Percentiles rank a stretch among this genome's conserved stretches.
Evolutionary conservation across 2,329 filamentous ascomycete species (phyloP).

Genomic region (Sporothrix schenckii): DNA sequence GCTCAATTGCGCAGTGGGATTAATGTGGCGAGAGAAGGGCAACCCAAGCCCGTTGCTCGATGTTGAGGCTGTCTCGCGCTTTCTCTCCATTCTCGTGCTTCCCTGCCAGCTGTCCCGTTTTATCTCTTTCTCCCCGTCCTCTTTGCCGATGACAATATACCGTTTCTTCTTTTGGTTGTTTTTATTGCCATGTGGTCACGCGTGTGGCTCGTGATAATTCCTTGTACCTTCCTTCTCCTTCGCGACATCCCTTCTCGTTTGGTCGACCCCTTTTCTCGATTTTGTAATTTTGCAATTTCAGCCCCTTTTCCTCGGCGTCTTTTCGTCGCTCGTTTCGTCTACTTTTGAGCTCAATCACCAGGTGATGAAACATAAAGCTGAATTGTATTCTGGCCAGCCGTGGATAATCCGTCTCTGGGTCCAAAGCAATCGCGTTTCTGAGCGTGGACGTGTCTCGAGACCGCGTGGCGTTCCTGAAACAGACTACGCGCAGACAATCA

Average conservation of each 20-base stretch:
- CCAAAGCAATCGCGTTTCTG: neutral
- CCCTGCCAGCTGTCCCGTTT: neutral
- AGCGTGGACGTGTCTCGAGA: neutral
- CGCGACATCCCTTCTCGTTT: neutral
- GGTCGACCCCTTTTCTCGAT: neutral
- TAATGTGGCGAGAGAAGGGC: neutral
- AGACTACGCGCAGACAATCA: no score
- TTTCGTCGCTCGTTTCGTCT: neutral
- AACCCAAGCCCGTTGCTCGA: neutral
- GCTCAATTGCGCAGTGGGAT: neutral
- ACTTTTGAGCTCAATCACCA: neutral
- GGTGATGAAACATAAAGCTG: neutral
- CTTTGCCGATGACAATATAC: neutral
- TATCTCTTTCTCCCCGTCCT: neutral
- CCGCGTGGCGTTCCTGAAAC: neutral
- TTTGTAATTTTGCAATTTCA: slow-evolving; percentile 6
- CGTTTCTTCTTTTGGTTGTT: neutral
- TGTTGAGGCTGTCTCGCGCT: neutral
- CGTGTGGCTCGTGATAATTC: neutral
- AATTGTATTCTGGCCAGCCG: no score
- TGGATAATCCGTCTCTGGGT: no score
- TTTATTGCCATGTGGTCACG: neutral
- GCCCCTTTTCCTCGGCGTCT: neutral
- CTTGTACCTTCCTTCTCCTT: neutral
- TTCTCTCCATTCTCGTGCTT: neutral